Conservation (phyloP, 176 grass and related monocot genomes). For the Alloteropsis semialata region DNA sequence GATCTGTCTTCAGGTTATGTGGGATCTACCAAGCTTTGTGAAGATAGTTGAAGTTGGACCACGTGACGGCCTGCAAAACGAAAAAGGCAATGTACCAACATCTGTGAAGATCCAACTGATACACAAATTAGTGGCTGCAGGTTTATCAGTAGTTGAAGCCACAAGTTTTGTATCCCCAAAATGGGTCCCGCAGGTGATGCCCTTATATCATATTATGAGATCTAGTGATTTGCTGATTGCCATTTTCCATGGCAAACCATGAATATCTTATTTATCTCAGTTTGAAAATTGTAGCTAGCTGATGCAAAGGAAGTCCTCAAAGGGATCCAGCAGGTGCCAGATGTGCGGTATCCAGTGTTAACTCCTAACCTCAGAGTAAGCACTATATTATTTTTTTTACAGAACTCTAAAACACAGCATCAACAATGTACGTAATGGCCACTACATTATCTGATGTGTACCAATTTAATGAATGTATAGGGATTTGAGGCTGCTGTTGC, state of each 20-base stretch:
- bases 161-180: conserved; percentile 99
- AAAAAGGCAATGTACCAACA: conserved; percentile 71
- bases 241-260: neutral
- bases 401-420: neutral
- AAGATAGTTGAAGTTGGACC: conserved; percentile 95
- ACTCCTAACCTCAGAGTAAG: conserved; percentile 95
- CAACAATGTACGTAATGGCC: neutral
- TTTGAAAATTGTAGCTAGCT: conserved; percentile 60
- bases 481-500: conserved; percentile 82
- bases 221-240: neutral
- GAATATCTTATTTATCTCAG: neutral
- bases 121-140: conserved; percentile 72
- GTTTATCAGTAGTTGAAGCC: conserved; percentile 88
- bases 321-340: conserved; percentile 45
- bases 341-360: conserved; percentile 68
- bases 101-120: conserved; percentile 90
- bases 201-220: neutral
- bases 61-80: conserved; percentile 87
- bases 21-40: conserved; percentile 68
- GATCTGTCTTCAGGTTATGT: conserved; percentile 53
- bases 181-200: conserved; percentile 92
- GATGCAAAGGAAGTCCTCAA: conserved; percentile 92
- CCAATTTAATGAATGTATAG: conserved; percentile 28
- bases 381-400: neutral
- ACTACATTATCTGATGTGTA: neutral